Conservation (phyloP, 2,329 filamentous ascomycete genomes). For the Furcasterigmium sp. region DNA sequence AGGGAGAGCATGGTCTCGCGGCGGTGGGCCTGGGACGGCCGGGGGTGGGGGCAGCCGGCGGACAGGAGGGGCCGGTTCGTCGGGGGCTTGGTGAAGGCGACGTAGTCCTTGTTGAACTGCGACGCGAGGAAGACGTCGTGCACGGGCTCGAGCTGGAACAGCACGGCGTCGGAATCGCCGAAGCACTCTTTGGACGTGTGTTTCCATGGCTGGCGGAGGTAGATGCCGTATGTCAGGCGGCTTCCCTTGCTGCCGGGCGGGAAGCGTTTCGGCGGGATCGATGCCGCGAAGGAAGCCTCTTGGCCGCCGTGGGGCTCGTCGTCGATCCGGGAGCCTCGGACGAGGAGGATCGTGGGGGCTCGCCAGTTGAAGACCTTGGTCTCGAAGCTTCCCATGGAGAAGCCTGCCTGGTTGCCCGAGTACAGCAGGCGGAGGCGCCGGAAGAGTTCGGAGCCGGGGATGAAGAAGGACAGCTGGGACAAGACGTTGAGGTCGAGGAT, state of each 20-base stretch:
- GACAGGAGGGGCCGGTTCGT: constrained; percentile 56
- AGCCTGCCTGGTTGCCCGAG: constrained; percentile 64
- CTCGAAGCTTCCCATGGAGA: constrained; percentile 73
- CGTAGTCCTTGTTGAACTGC: constrained; percentile 59
- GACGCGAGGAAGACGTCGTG: constrained; percentile 69
- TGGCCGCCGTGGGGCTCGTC: constrained; percentile 42
- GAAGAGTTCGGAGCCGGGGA: constrained; percentile 61
- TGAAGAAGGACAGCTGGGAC: constrained; percentile 69
- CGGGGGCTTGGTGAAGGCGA: constrained; percentile 61
- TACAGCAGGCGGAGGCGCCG: constrained; percentile 62
- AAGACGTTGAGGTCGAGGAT: constrained; percentile 62
- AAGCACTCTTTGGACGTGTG: constrained; percentile 64
- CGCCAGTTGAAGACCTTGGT: constrained; percentile 73
- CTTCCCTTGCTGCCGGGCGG: constrained; percentile 43
- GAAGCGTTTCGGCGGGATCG: constrained; percentile 58
- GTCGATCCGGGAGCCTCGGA: constrained; percentile 56
- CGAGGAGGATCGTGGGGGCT: constrained; percentile 66
- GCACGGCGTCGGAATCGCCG: constrained; percentile 54
- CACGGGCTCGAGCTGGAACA: constrained; percentile 68
- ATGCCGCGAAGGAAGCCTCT: constrained; percentile 52
- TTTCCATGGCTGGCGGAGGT: constrained; percentile 64
- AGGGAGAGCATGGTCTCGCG: constrained; percentile 42
- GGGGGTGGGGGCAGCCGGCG: constrained; percentile 55
- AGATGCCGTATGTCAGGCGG: constrained; percentile 61
- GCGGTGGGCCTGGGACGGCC: constrained; percentile 38